Evolutionary conservation across 2,329 filamentous ascomycete genomes (phyloP).

Genomic region (Stylonectria norvegica): DNA sequence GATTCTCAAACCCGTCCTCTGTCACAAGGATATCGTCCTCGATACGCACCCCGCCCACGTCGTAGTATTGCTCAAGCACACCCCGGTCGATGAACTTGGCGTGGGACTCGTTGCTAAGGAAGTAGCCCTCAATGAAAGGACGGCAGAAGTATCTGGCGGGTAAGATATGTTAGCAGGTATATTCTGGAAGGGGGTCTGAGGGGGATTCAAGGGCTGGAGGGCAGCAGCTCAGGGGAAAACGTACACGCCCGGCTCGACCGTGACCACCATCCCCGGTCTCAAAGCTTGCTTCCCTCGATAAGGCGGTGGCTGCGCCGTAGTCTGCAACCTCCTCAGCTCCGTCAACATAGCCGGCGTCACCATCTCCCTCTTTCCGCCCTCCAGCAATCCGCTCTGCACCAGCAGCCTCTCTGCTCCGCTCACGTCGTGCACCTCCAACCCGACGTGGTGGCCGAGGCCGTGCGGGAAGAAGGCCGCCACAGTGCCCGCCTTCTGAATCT

Average conservation of each 20-base stretch:
- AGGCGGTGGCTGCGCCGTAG: constrained; percentile 25
- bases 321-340: constrained; percentile 25
- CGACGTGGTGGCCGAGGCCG: constrained; percentile 62
- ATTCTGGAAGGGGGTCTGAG: no score
- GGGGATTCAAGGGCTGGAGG: no score
- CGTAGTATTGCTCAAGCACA: constrained; percentile 66
- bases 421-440: constrained; percentile 63
- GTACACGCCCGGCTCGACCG: constrained; percentile 72
- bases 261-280: constrained; percentile 65
- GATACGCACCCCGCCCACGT: constrained; percentile 84
- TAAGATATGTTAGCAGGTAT: constrained; percentile 2
- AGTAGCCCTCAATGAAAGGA: constrained; percentile 68
- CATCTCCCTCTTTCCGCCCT: constrained; percentile 40
- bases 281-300: constrained; percentile 41
- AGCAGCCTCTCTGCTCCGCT: constrained; percentile 38
- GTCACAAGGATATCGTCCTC: constrained; percentile 89
- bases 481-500: constrained; percentile 52
- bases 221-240: no score
- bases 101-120: constrained; percentile 57
- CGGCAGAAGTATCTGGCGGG: constrained; percentile 69
- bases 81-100: constrained; percentile 62
- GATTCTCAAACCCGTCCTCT: constrained; percentile 72
- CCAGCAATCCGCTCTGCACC: constrained; percentile 27
- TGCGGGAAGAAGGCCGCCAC: constrained; percentile 64
- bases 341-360: constrained; percentile 36